Conservation (phyloP, 306 rosid genomes). For the Rosa lucieae region DNA sequence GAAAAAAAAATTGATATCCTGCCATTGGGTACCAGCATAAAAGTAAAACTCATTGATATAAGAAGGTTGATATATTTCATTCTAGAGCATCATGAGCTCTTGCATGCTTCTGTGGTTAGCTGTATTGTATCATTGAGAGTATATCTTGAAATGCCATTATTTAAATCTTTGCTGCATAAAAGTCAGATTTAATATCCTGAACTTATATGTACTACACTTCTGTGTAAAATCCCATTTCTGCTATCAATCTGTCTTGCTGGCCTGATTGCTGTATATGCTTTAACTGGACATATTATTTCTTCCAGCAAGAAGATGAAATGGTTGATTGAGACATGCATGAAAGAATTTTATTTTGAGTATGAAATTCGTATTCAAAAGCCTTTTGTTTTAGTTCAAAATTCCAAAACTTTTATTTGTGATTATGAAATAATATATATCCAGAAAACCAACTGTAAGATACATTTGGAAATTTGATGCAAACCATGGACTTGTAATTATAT, state of each 20-base stretch:
- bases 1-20: not conserved
- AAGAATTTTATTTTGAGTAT: not conserved
- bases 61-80: not conserved
- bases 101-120: not conserved
- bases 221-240: not conserved
- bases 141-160: not conserved
- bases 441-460: not conserved
- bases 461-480: not conserved
- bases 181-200: not conserved
- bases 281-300: not conserved
- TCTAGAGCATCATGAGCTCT: not conserved
- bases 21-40: not conserved
- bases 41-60: not conserved
- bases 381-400: not conserved
- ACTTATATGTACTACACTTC: not conserved
- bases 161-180: not conserved
- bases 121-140: not conserved
- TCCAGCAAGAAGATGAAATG: conserved; percentile 5
- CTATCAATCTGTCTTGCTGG: not conserved
- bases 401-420: not conserved
- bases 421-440: not conserved
- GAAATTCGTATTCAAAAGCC: not conserved
- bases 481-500: not conserved
- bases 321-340: conserved; percentile 5
- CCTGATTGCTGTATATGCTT: not conserved